Evolutionary conservation across 108 stramenopile genomes (phyloP), one percentile per base, ranked within the genome.

Genomic region (Epipyxis sp.): DNA sequence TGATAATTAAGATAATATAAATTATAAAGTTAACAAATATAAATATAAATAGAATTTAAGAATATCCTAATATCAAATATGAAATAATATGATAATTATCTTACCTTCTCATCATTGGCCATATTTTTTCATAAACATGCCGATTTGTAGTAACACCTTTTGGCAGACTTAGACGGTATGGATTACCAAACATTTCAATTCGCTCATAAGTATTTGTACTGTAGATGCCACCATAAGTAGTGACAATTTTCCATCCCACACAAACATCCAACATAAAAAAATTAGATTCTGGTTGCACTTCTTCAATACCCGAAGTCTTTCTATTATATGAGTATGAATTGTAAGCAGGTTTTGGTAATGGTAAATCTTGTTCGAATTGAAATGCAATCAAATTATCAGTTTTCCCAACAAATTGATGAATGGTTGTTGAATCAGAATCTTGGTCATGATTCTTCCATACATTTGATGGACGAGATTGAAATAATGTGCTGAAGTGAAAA

Each of bases 351-450:
- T 71, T 71, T n/a, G 1, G 16, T 3, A 59, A 13, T 37, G 58
- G 30, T n/a, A 0, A 44, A 0, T 40, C 0, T 1, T 67, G 1
- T 37, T 37, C 77, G 0, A 78, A n/a, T 1, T 68, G 42, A 42
- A 68, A 78, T 1, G 59, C 62, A 16, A 78, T 43, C 1, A 68
- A 25, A 1, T 59, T n/a, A 3, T 78, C 77, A 20, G 45, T 79
- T 42, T 59, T 58, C 59, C 59, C 37, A 41, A 77, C 3, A 59
- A 57, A 57, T n/a, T n/a, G n/a, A n/a, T n/a, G n/a, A n/a, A n/a
- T n/a, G n/a, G n/a, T n/a, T n/a, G n/a, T n/a, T n/a, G n/a, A n/a
- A n/a, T n/a, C n/a, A n/a, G n/a, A n/a, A n/a, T n/a, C n/a, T n/a
- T n/a, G n/a, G n/a, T n/a, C n/a, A n/a, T 13, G 34, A 32, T 65